Percentiles rank a stretch among this genome's conserved stretches.
Evolutionary conservation across 2,329 filamentous ascomycete genomes (phyloP).

Genomic region (Elsinoe australis): DNA sequence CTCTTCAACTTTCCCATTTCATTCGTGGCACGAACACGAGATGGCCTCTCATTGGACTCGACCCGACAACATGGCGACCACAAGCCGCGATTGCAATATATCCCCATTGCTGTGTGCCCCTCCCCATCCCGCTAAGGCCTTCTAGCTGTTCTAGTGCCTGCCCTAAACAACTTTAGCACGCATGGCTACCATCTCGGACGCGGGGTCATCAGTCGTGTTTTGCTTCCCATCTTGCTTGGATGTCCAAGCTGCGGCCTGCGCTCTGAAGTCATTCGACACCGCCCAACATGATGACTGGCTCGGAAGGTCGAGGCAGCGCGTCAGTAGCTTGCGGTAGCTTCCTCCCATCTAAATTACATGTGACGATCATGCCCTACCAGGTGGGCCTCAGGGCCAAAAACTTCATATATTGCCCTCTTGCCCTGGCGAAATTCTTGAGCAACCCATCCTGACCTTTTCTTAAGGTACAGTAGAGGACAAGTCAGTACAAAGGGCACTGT

Average conservation of each 20-base stretch:
- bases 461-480: not conserved
- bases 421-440: not conserved
- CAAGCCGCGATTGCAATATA: constrained; percentile 6
- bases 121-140: not conserved
- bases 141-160: constrained; percentile 12
- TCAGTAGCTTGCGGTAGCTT: not conserved
- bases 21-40: constrained; percentile 1
- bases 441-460: not conserved
- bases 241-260: constrained; percentile 10
- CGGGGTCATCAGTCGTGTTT: constrained; percentile 10
- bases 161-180: constrained; percentile 6
- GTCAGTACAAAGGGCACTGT: not conserved
- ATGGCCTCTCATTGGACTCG: not conserved
- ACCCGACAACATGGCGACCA: not conserved
- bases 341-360: not conserved
- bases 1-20: not conserved
- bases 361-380: constrained; percentile 15
- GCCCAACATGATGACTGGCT: not conserved
- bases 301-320: not conserved
- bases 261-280: constrained; percentile 9
- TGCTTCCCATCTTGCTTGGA: not conserved
- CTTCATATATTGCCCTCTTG: constrained; percentile 5
- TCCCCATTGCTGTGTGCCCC: constrained; percentile 5
- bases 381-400: constrained; percentile 10
- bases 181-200: constrained; percentile 12